phyloP scores from a whole-genome alignment of 1,139 yeast species.

The Schwanniomyces etchellsii region DNA sequence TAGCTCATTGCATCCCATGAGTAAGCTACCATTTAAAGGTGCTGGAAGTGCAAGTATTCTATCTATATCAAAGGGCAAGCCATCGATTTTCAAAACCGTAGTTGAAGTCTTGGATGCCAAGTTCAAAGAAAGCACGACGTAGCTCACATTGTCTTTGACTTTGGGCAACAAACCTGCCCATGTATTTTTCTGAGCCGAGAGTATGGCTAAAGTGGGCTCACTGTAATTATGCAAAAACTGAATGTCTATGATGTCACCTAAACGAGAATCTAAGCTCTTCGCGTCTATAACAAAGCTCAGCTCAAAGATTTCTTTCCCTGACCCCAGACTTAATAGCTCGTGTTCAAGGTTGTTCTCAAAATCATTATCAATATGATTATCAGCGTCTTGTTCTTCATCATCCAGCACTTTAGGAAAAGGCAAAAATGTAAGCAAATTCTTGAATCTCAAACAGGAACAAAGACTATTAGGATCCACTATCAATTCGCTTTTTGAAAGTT shows the following conservation, averaged over 20 bases:
- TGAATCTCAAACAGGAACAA: slow-evolving; percentile 61
- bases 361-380: slow-evolving; percentile 11
- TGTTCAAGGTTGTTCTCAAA: slow-evolving; percentile 3
- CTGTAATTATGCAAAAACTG: slow-evolving; percentile 66
- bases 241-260: slow-evolving; percentile 60
- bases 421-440: slow-evolving; percentile 68
- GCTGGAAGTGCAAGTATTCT: slow-evolving; percentile 55
- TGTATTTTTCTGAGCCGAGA: slow-evolving; percentile 57
- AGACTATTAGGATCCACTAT: slow-evolving; percentile 60
- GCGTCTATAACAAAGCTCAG: slow-evolving; percentile 57
- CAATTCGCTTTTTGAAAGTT: slow-evolving; percentile 41
- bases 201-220: slow-evolving; percentile 74
- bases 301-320: slow-evolving; percentile 22
- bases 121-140: slow-evolving; percentile 63
- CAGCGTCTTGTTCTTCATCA: slow-evolving; percentile 36
- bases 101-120: slow-evolving; percentile 58
- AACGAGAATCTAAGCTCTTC: slow-evolving; percentile 47
- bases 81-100: slow-evolving; percentile 56
- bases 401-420: slow-evolving; percentile 54
- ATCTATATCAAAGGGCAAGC: slow-evolving; percentile 73
- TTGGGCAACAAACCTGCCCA: slow-evolving; percentile 74
- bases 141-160: slow-evolving; percentile 57
- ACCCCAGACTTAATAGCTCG: slow-evolving; percentile 1
- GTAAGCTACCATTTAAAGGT: slow-evolving; percentile 67
- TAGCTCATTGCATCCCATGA: slow-evolving; percentile 73